Percentiles rank a stretch among this genome's conserved stretches.
Evolutionary conservation across 2,329 filamentous ascomycete species (phyloP).

Genomic region (Botryotinia convoluta): DNA sequence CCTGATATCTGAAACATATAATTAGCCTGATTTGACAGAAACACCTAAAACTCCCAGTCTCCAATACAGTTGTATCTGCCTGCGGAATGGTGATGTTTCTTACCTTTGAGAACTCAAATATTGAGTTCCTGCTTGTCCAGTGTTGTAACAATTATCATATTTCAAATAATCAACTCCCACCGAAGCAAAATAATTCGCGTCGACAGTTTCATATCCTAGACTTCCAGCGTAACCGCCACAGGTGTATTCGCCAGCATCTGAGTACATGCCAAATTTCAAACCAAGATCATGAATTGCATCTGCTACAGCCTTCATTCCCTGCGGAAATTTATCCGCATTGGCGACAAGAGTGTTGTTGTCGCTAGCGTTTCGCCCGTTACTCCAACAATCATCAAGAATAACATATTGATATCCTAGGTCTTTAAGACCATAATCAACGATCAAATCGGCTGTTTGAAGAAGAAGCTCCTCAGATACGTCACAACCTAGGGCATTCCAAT

Average conservation of each 20-base stretch:
- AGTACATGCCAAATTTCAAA: constrained; percentile 54
- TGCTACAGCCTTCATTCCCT: constrained; percentile 47
- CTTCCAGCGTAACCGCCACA: constrained; percentile 45
- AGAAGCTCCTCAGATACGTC: constrained; percentile 51
- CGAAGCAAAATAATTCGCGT: constrained; percentile 50
- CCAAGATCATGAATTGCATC: constrained; percentile 48
- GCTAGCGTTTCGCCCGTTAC: constrained; percentile 42
- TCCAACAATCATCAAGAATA: constrained; percentile 55
- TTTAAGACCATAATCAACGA: constrained; percentile 50
- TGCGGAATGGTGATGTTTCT: not conserved
- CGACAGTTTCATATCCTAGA: constrained; percentile 50
- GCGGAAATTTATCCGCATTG: constrained; percentile 46
- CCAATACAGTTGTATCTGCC: not conserved
- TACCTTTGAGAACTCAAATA: constrained; percentile 43
- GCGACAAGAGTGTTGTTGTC: constrained; percentile 44
- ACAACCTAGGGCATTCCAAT: constrained; percentile 53
- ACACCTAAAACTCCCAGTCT: too few relatives aligned
- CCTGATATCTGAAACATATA: constrained; percentile 34
- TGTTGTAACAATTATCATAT: constrained; percentile 57
- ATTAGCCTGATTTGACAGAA: constrained; percentile 1
- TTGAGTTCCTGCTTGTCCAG: constrained; percentile 48
- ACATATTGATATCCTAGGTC: constrained; percentile 57
- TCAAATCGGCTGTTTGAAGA: constrained; percentile 45
- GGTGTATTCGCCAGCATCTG: constrained; percentile 45
- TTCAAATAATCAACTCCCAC: constrained; percentile 54